Percentiles rank a stretch among this genome's conserved stretches.
These are phyloP conservation scores for Sarocladium kiliense DNA, from an alignment of 2,329 filamentous ascomycete genomes.

Conservation along the genomic window DNA sequence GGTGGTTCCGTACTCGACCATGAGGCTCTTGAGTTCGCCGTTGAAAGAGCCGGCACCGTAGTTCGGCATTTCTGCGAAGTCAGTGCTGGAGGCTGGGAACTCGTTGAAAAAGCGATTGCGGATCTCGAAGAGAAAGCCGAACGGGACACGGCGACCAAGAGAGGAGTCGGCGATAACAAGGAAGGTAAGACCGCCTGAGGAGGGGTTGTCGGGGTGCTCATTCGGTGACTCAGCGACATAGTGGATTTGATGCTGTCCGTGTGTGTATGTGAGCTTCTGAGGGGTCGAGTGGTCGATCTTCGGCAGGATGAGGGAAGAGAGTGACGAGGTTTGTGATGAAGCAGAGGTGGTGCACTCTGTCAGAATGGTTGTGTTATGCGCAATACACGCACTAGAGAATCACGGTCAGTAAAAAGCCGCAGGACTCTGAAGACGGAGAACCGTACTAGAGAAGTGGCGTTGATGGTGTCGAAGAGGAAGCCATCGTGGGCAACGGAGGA, in stretches of 20 bases:
- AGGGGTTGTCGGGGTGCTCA: slow-evolving; percentile 48
- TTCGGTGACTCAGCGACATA: slow-evolving; percentile 84
- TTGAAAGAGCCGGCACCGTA: slow-evolving; percentile 93
- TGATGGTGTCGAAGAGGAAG: slow-evolving; percentile 59
- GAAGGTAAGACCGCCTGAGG: slow-evolving; percentile 81
- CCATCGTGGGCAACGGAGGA: slow-evolving; percentile 44
- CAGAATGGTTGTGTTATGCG: slow-evolving; percentile 88
- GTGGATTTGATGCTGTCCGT: slow-evolving; percentile 89
- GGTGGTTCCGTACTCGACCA: slow-evolving; percentile 80
- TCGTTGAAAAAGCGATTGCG: slow-evolving; percentile 78
- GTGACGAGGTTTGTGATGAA: slow-evolving; percentile 74
- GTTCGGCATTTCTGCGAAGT: slow-evolving; percentile 74
- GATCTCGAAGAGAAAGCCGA: slow-evolving; percentile 86
- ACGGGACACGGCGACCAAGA: slow-evolving; percentile 82
- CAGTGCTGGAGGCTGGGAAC: slow-evolving; percentile 56
- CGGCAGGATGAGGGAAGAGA: slow-evolving; percentile 90
- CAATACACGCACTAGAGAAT: slow-evolving; percentile 74
- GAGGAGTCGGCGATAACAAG: slow-evolving; percentile 79
- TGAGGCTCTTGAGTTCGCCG: slow-evolving; percentile 65
- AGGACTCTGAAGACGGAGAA: slow-evolving; percentile 11
- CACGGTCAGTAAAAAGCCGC: background rate
- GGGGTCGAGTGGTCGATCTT: slow-evolving; percentile 79
- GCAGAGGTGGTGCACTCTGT: slow-evolving; percentile 87
- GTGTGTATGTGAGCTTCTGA: slow-evolving; percentile 91
- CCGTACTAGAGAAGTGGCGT: slow-evolving; percentile 71